Evolutionary conservation across 2,329 filamentous ascomycete species (phyloP).

Genomic region (Fusarium goolgardi): DNA sequence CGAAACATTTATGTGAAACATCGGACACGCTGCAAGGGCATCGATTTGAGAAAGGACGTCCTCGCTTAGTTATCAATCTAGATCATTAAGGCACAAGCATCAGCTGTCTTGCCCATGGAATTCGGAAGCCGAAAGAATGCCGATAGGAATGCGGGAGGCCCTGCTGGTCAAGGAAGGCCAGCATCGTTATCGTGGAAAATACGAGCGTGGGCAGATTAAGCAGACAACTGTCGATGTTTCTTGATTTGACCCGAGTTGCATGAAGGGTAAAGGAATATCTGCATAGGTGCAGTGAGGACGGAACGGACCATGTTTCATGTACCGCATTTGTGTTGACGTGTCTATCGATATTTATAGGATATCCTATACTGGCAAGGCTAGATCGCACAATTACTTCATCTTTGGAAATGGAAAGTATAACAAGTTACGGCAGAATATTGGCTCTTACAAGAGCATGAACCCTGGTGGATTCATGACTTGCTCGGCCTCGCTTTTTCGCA

Average conservation of each 20-base stretch:
- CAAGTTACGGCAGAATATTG: neutral
- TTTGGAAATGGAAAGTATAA: neutral
- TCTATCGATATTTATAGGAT: neutral
- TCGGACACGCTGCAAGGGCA: rapidly evolving
- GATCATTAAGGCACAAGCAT: neutral
- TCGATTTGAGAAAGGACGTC: neutral
- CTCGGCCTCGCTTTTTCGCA: constrained; percentile 31
- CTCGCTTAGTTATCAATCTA: too few species aligned
- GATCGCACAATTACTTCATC: neutral
- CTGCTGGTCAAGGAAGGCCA: neutral
- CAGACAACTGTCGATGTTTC: neutral
- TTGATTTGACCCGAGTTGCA: neutral
- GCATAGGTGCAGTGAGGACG: too few species aligned
- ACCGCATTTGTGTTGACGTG: neutral
- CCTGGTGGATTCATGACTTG: too few species aligned
- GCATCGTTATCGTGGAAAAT: neutral
- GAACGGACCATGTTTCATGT: neutral
- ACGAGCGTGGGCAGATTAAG: rapidly evolving
- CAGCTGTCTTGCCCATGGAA: neutral
- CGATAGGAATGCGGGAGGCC: neutral
- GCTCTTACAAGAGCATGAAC: neutral
- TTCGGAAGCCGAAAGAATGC: constrained; percentile 15
- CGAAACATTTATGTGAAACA: neutral
- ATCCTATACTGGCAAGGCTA: too few species aligned
- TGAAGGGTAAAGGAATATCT: neutral